These are phyloP conservation scores for Neurospora cerealis DNA, from an alignment of 495 filamentous ascomycete genomes.

Conservation along the genomic window DNA sequence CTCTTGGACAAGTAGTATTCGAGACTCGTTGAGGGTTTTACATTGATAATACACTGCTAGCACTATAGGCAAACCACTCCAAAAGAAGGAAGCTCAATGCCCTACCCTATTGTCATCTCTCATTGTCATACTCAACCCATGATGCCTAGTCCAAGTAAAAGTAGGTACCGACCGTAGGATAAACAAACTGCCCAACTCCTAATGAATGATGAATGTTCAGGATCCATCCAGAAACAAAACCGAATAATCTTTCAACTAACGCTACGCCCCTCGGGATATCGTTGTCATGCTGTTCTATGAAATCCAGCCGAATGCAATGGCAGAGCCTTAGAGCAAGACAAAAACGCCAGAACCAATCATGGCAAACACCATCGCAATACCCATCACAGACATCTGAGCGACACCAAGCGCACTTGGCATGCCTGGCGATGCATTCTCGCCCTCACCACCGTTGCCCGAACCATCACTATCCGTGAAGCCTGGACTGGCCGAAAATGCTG, in stretches of 20 bases:
- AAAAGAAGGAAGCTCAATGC: not conserved
- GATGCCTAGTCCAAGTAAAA: not conserved
- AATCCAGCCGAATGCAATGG: not conserved
- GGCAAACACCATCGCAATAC: slow-evolving; percentile 25
- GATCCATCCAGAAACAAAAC: not conserved
- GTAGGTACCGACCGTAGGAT: not conserved
- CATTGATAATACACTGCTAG: not conserved
- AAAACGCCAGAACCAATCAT: slow-evolving; percentile 34
- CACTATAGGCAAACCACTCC: not conserved
- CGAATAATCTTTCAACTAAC: not conserved
- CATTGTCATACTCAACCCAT: not conserved
- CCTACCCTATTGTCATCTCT: not conserved
- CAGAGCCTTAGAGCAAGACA: slow-evolving; percentile 13
- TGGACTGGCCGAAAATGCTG: slow-evolving; percentile 28
- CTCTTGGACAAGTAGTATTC: not conserved
- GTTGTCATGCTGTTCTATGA: not conserved
- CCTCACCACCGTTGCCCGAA: not conserved
- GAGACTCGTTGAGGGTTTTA: not conserved
- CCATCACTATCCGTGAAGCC: slow-evolving; percentile 23
- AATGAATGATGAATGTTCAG: not conserved
- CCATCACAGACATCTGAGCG: slow-evolving; percentile 24
- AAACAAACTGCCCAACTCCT: not conserved
- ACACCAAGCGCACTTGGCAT: slow-evolving; percentile 23
- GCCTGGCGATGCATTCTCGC: slow-evolving; percentile 21
- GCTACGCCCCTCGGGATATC: not conserved